Conservation (phyloP, 805 yeast genomes). For the Barnettozyma sp. region DNA sequence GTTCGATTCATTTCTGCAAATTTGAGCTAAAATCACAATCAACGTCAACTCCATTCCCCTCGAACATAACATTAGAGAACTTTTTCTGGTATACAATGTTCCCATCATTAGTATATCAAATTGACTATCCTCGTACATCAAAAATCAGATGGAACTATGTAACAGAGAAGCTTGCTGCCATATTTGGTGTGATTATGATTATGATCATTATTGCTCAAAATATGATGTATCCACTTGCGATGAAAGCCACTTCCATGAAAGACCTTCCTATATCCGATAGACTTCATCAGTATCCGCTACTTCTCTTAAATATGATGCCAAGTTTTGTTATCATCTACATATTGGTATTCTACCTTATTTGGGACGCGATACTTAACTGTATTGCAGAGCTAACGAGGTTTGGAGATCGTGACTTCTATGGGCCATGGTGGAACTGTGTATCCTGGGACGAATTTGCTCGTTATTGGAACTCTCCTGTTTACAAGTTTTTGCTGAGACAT, state of each 20-base stretch:
- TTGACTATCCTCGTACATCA: slow-evolving; percentile 72
- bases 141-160: slow-evolving; percentile 65
- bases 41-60: slow-evolving; percentile 49
- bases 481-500: slow-evolving; percentile 80
- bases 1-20: slow-evolving; percentile 59
- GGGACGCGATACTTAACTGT: slow-evolving; percentile 90
- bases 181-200: slow-evolving; percentile 77
- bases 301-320: slow-evolving; percentile 69
- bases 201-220: slow-evolving; percentile 79
- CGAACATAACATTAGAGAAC: slow-evolving; percentile 55
- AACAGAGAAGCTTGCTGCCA: slow-evolving; percentile 62
- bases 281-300: slow-evolving; percentile 43
- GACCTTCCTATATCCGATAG: slow-evolving; percentile 41
- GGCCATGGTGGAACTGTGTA: slow-evolving; percentile 96
- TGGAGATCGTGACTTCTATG: slow-evolving; percentile 90
- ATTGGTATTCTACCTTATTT: slow-evolving; percentile 78
- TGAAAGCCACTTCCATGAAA: slow-evolving; percentile 50
- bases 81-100: slow-evolving; percentile 78
- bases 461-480: slow-evolving; percentile 94
- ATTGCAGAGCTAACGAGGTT: slow-evolving; percentile 82
- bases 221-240: slow-evolving; percentile 65
- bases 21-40: slow-evolving; percentile 65
- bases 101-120: slow-evolving; percentile 82
- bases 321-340: slow-evolving; percentile 72
- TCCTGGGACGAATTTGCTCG: slow-evolving; percentile 92